phyloP scores from a whole-genome alignment of 495 filamentous ascomycete species.

The Talaromyces borbonicus region DNA sequence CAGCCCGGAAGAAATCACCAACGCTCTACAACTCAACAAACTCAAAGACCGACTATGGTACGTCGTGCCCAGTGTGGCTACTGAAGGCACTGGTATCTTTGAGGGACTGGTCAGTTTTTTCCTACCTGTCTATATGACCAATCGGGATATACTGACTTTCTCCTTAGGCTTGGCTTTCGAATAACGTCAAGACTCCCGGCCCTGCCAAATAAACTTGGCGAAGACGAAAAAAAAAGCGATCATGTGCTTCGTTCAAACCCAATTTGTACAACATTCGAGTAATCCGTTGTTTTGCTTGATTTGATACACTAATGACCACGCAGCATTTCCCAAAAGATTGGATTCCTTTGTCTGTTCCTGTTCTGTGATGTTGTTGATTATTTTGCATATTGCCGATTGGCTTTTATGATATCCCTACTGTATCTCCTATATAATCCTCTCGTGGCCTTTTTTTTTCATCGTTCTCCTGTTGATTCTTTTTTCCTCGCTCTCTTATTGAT shows the following conservation, averaged over 20 bases:
- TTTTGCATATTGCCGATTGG: slow-evolving; percentile 9
- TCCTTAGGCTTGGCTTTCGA: slow-evolving; percentile 72
- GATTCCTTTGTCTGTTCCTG: slow-evolving; percentile 2
- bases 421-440: slow-evolving; percentile 13
- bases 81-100: slow-evolving; percentile 84
- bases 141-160: neutral
- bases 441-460: neutral
- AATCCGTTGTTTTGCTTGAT: slow-evolving; percentile 3
- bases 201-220: slow-evolving; percentile 35
- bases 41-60: slow-evolving; percentile 93
- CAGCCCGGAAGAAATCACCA: slow-evolving; percentile 77
- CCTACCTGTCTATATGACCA: neutral
- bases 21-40: slow-evolving; percentile 71
- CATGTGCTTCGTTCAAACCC: neutral
- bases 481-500: slow-evolving; percentile 8
- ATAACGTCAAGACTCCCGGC: slow-evolving; percentile 71
- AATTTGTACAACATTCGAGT: slow-evolving; percentile 3
- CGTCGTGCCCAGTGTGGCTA: slow-evolving; percentile 91
- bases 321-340: slow-evolving; percentile 8
- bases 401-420: slow-evolving; percentile 31
- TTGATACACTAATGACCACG: slow-evolving; percentile 7
- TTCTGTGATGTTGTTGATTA: neutral
- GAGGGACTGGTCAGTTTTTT: slow-evolving; percentile 67
- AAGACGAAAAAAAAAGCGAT: neutral
- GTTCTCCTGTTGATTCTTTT: slow-evolving; percentile 11